phyloP scores from a whole-genome alignment of 2,329 filamentous ascomycete species.

The Teratosphaeriaceae sp. region DNA sequence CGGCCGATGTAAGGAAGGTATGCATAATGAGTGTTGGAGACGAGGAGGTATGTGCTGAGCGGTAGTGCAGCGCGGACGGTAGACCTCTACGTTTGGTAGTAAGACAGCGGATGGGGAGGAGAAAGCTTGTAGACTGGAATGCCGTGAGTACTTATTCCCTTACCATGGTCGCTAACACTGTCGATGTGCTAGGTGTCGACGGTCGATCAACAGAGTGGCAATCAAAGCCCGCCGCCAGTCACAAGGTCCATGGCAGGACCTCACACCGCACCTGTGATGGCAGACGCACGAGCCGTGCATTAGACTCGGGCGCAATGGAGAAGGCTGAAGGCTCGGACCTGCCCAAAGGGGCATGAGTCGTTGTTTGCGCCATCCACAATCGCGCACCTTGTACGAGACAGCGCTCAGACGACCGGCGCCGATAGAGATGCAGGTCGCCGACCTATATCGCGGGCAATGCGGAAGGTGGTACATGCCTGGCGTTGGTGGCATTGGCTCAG shows the following conservation, averaged over 20 bases:
- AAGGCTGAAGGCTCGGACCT: slow-evolving; percentile 8
- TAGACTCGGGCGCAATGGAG: neutral
- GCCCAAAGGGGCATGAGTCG: slow-evolving; percentile 4
- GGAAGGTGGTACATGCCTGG: neutral
- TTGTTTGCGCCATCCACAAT: neutral
- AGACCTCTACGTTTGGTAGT: slow-evolving; percentile 9
- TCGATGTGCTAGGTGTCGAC: neutral
- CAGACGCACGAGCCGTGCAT: slow-evolving; percentile 5
- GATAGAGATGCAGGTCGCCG: too few species aligned
- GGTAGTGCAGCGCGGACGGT: slow-evolving; percentile 1
- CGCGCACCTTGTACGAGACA: neutral
- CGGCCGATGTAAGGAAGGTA: slow-evolving; percentile 18
- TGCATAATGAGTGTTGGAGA: slow-evolving; percentile 23
- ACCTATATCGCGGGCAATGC: neutral
- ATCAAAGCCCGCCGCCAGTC: slow-evolving; percentile 18
- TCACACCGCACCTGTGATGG: slow-evolving; percentile 15
- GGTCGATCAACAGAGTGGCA: slow-evolving; percentile 17
- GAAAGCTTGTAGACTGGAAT: neutral
- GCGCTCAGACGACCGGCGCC: too few species aligned
- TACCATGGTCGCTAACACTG: neutral
- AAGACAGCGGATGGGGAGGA: neutral
- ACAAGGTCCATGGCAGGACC: slow-evolving; percentile 9
- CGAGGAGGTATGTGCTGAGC: slow-evolving; percentile 6
- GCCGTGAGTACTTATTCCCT: slow-evolving; percentile 3
- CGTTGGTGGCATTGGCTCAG: neutral